Evolutionary conservation across 2,329 filamentous ascomycete species (phyloP).

Genomic region (Venturia nashicola): DNA sequence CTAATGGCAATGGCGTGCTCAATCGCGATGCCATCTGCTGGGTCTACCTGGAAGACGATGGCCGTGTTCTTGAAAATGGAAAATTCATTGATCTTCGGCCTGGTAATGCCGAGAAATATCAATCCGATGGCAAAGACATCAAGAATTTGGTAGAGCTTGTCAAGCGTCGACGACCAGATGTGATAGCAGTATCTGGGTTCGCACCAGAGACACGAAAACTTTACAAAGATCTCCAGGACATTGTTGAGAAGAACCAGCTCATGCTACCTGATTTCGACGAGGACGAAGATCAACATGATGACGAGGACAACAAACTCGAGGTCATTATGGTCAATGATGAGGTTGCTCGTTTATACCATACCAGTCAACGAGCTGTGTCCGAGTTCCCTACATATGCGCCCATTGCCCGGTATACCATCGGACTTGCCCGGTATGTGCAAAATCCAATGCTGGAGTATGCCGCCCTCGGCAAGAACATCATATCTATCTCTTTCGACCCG

Average conservation of each 20-base stretch:
- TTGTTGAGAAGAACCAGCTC: slow-evolving; percentile 70
- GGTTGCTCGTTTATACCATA: slow-evolving; percentile 90
- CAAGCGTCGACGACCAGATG: slow-evolving; percentile 70
- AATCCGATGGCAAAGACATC: slow-evolving; percentile 52
- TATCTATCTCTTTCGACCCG: slow-evolving; percentile 76
- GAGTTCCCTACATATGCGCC: slow-evolving; percentile 74
- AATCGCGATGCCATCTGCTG: slow-evolving; percentile 69
- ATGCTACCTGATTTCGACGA: slow-evolving; percentile 51
- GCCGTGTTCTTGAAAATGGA: slow-evolving; percentile 71
- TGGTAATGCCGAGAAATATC: slow-evolving; percentile 52
- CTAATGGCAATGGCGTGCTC: slow-evolving; percentile 71
- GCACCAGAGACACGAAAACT: slow-evolving; percentile 77
- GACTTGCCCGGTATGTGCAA: slow-evolving; percentile 81
- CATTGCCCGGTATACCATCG: slow-evolving; percentile 79
- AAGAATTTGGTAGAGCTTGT: slow-evolving; percentile 69
- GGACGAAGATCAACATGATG: slow-evolving; percentile 45
- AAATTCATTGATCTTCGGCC: slow-evolving; percentile 68
- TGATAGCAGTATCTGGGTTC: slow-evolving; percentile 80
- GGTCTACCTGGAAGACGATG: slow-evolving; percentile 85
- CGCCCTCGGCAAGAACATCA: slow-evolving; percentile 75
- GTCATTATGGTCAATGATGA: slow-evolving; percentile 92
- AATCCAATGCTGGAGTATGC: slow-evolving; percentile 96
- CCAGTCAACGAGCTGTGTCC: slow-evolving; percentile 62
- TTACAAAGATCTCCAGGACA: slow-evolving; percentile 64
- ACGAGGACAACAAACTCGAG: slow-evolving; percentile 68